A percentile compares a stretch with the other conserved stretches of the same genome.
phyloP scores from a whole-genome alignment of 2,329 filamentous ascomycete genomes.

The Colletotrichum sp. region DNA sequence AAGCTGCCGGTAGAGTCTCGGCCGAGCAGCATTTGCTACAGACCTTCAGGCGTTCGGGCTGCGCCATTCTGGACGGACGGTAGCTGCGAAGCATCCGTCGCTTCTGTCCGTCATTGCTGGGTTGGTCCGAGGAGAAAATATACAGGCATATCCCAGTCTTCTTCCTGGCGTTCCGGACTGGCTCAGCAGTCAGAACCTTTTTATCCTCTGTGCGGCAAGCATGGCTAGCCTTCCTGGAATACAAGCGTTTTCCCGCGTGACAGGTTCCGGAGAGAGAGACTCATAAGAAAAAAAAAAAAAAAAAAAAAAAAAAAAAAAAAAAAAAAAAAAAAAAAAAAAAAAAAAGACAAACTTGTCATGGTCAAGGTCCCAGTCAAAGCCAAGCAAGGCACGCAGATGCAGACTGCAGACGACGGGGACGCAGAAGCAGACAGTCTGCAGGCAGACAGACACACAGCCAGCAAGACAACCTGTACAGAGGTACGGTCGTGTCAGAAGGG shows the following conservation, averaged over 20 bases:
- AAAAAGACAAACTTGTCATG: conserved; percentile 12
- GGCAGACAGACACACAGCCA: background rate
- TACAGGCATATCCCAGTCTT: conserved; percentile 3
- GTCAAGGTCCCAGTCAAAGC: conserved; percentile 6
- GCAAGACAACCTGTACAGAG: background rate
- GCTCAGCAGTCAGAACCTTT: conserved; percentile 1
- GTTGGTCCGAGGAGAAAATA: background rate
- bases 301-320: background rate
- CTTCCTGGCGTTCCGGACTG: background rate
- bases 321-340: background rate
- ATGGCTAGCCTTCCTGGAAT: conserved; percentile 1
- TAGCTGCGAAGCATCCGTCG: conserved; percentile 8
- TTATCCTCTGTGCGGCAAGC: conserved; percentile 6
- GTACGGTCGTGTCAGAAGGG: conserved; percentile 5
- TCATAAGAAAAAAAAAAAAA: background rate
- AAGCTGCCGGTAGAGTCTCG: conserved; percentile 1
- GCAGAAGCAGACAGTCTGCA: background rate
- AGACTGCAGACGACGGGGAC: background rate
- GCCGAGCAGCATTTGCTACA: conserved; percentile 7
- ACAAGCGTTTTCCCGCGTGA: background rate
- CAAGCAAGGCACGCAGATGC: background rate
- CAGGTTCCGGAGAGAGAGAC: background rate
- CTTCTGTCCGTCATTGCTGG: conserved; percentile 9
- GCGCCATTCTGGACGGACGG: background rate
- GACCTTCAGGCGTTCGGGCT: background rate